Evolutionary conservation across 2,329 filamentous ascomycete species (phyloP).

Genomic region (Pseudopyricularia cyperi): DNA sequence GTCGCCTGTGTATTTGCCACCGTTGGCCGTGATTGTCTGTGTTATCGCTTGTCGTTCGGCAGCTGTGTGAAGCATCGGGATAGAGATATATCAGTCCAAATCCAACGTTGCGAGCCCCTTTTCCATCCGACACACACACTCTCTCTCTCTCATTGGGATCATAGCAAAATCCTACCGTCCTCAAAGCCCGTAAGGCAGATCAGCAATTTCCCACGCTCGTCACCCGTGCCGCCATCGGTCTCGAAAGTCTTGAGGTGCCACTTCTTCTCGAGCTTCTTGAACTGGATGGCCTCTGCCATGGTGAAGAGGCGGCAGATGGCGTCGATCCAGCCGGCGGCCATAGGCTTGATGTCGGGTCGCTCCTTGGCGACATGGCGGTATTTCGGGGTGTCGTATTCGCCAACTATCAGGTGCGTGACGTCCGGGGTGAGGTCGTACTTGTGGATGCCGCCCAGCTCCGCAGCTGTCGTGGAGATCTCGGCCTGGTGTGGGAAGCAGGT

Average conservation of each 20-base stretch:
- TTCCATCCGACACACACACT: too few relatives aligned
- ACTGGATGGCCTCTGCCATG: conserved; percentile 60
- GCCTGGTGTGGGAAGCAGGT: conserved; percentile 18
- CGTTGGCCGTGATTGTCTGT: conserved; percentile 52
- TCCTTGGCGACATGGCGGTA: conserved; percentile 91
- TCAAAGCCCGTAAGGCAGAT: conserved; percentile 47
- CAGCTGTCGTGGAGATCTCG: conserved; percentile 49
- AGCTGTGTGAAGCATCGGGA: conserved; percentile 25
- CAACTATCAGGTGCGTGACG: conserved; percentile 88
- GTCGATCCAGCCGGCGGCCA: conserved; percentile 75
- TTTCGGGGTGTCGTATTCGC: conserved; percentile 79
- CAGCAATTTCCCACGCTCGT: conserved; percentile 27
- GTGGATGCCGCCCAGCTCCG: conserved; percentile 75
- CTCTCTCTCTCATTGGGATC: too few relatives aligned
- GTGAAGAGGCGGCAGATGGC: conserved; percentile 73
- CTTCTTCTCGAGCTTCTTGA: conserved; percentile 52
- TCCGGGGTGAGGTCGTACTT: conserved; percentile 90
- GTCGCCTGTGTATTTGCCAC: conserved; percentile 77
- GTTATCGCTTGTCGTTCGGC: conserved; percentile 58
- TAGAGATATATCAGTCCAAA: neutral
- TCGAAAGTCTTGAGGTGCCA: conserved; percentile 54
- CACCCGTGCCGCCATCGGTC: conserved; percentile 26
- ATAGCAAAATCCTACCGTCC: conserved; percentile 22
- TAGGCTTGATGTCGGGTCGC: conserved; percentile 71
- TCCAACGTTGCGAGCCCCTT: too few relatives aligned